Evolutionary conservation across 1,284 basidiomycete species (phyloP), one percentile per base, ranked within the genome.

Genomic region (Boletus smithii): DNA sequence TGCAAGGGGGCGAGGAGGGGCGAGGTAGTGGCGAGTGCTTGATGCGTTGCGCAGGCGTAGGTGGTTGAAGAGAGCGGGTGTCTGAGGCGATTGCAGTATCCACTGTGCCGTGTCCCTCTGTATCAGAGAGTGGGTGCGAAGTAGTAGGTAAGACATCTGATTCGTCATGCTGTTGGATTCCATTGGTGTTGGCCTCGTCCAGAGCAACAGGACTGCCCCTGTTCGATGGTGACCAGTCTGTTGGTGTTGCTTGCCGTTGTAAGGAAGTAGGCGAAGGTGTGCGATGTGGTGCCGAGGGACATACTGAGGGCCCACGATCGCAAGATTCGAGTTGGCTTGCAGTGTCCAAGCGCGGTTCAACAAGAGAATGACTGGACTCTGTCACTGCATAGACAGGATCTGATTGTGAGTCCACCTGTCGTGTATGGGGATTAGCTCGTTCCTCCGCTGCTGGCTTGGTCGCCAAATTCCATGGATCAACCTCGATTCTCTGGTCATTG

Each of bases 1-100:
- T 54, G 30, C 42, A 42, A 23, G 37, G 36, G 8, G 33, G 43
- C 10, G 50, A 42, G 24, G 51, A 53, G 5, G 23, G 6, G 14
- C 13, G 34, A 39, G 37, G 50, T 32, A 26, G 18, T 18, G 47
- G 30, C 8, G 48, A 60, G 9, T 7, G 41, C 16, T 32, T 54
- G 7, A 44, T 42, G 34, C 61, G 57, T 44, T 66, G 63, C 3
- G 66, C 57, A 11, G 66, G 66, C 5, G 65, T 65, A 34, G 66
- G 66, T 18, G 64, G 59, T 33, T 51, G 66, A 36, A 54, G 44
- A 32, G 63, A 63, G 37, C 3, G 30, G 17, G 40, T 38, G 17
- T 57, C 59, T 8, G 49, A 46, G 1, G 26, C 23, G 3, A 31
- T n/a, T 20, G 9, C n/a, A 8, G 36, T 22, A 42, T 53, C 51